Evolutionary conservation across 2,329 filamentous ascomycete genomes (phyloP).

Genomic region (Sporothrix protearum): DNA sequence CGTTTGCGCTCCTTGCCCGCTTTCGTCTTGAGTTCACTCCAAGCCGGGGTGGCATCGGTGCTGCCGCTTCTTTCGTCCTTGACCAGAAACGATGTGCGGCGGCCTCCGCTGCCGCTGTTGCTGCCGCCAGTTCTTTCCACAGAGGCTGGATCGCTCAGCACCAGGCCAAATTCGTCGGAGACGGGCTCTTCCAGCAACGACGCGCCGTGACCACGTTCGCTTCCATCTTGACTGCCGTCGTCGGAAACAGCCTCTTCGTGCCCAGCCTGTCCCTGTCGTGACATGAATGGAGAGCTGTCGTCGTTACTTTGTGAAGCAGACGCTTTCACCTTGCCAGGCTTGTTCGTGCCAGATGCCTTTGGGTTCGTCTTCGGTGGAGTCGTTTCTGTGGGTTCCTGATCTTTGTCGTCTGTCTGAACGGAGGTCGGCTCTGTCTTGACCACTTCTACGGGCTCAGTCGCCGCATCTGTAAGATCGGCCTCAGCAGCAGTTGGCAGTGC

Average conservation of each 20-base stretch:
- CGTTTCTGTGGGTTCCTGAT: background rate
- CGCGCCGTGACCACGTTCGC: slow-evolving; percentile 38
- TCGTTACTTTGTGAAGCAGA: background rate
- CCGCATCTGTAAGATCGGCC: background rate
- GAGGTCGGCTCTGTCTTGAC: background rate
- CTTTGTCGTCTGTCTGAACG: slow-evolving; percentile 34
- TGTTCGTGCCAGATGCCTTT: background rate
- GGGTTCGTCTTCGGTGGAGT: background rate
- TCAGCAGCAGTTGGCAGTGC: background rate
- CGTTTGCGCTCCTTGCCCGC: slow-evolving; percentile 95
- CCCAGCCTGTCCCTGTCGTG: slow-evolving; percentile 30
- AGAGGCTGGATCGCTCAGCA: slow-evolving; percentile 47
- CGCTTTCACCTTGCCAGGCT: background rate
- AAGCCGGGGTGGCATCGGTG: slow-evolving; percentile 53
- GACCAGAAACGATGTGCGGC: slow-evolving; percentile 26
- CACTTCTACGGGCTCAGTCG: slow-evolving; percentile 28
- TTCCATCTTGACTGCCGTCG: slow-evolving; percentile 43
- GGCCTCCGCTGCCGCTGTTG: background rate
- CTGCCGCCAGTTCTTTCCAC: slow-evolving; percentile 49
- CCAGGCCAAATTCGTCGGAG: slow-evolving; percentile 58
- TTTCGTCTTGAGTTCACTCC: slow-evolving; percentile 83
- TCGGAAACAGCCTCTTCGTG: slow-evolving; percentile 42
- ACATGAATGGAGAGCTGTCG: slow-evolving; percentile 15
- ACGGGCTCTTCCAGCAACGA: slow-evolving; percentile 52
- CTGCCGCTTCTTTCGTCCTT: slow-evolving; percentile 60